These are phyloP conservation scores for Pseudocercospora musae DNA, from an alignment of 2,329 filamentous ascomycete species.

Conservation along the genomic window DNA sequence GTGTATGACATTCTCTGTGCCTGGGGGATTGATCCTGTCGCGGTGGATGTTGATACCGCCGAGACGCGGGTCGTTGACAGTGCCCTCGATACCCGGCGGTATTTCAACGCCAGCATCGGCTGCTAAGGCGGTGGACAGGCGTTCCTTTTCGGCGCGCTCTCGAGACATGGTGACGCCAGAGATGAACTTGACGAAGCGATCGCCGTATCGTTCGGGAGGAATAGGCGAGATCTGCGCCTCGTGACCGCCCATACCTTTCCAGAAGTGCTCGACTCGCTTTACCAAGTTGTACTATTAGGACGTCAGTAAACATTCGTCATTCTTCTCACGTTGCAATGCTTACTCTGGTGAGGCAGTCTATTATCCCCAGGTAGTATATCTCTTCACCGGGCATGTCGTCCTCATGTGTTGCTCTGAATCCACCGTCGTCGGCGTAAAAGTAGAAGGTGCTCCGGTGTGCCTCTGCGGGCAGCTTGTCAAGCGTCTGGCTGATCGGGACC, in stretches of 20 bases:
- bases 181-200: conserved; percentile 91
- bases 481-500: conserved; percentile 81
- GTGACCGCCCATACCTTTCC: conserved; percentile 85
- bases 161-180: conserved; percentile 83
- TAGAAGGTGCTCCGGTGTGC: conserved; percentile 69
- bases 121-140: conserved; percentile 31
- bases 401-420: conserved; percentile 88
- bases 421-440: conserved; percentile 92
- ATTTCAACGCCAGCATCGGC: conserved; percentile 20
- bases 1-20: conserved; percentile 55
- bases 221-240: conserved; percentile 88
- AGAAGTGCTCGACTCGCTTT: conserved; percentile 94
- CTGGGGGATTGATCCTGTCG: conserved; percentile 31
- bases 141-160: conserved; percentile 67
- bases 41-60: conserved; percentile 38
- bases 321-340: conserved; percentile 42
- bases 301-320: background rate
- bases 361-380: conserved; percentile 97
- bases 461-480: conserved; percentile 81
- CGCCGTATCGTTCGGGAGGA: conserved; percentile 84
- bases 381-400: conserved; percentile 80
- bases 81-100: conserved; percentile 25
- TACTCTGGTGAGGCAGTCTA: conserved; percentile 96
- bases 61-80: conserved; percentile 38
- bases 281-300: conserved; percentile 74